Base-by-base conservation (phyloP, 164 flowering plant genomes). In the Sedum album region DNA sequence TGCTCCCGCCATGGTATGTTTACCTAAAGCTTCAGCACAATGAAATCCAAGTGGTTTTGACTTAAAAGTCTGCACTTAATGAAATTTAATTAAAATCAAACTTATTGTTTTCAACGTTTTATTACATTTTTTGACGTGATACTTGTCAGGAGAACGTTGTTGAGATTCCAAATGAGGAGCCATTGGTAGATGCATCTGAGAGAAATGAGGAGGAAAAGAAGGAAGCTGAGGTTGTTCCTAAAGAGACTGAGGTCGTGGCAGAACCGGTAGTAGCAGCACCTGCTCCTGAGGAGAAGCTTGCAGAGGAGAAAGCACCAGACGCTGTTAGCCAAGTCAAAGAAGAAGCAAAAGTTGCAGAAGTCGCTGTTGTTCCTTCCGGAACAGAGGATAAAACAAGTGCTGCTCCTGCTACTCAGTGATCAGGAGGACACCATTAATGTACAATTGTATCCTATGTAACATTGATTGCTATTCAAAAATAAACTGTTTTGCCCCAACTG, bases 141-240 rank as follows among this genome's bases (percentile, higher is more conserved):
- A 35, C 7, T 35, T 35, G 7, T 35, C 38, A 35, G 48, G 48
- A 44, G 48, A 41, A 44, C 18, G 17, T 44, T 44, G 48, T 44
- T 44, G 48, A 30, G 67, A 65, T 7, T 64, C 71, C 73, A 53
- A 73, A 75, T 36, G 82, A 79, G 65, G 82, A 72, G 67, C 79
- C 84, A 7, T 66, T 79, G 74, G 81, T 82, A 46, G 85, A 80
- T 72, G 76, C 73, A 36, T 75, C 80, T 1, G 83, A 81, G 68
- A 72, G 85, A 44, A 76, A 74, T 9, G 65, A 62, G 65, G 71
- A 64, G 49, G 51, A 65, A 60, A 68, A 44, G 62, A 21, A 39
- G 36, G n/a, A 65, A 31, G 64, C 17, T 30, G 66, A 41, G 49
- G 66, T 14, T 39, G 18, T 31, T 17, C 31, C 66, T 6, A 44